Base-by-base conservation (phyloP, 768 basidiomycete species). In the Postia placenta region DNA sequence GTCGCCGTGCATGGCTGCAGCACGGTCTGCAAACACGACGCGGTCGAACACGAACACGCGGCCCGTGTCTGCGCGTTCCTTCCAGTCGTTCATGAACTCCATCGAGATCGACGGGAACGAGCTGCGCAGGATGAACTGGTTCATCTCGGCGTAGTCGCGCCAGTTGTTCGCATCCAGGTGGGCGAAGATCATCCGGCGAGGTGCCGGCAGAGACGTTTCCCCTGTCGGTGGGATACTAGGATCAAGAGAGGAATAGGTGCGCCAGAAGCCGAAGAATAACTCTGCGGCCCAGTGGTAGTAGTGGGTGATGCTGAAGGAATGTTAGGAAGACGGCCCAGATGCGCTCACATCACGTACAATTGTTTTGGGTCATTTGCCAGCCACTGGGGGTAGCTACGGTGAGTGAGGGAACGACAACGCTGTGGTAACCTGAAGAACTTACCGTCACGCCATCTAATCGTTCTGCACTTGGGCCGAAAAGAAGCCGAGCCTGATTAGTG, bases 211-310 rank as follows among this genome's bases (percentile, higher is more conserved):
- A 4, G 71, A 65, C 1, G 90, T 88, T 41, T 76, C 76, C 6
- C 90, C 92, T 39, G 74, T 67, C 0, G 77, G 55, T 2, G 80
- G 66, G 45, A 94, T 92, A 19, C 65, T 67, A 1, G 79, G 76
- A 62, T 93, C 91, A 11, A 95, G 71, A 2, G 88, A 82, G 27
- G 90, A 78, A 64, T 94, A 95, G 0, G 92, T 83, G 6, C 91
- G 78, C 93, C 93, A 95, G 57, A 94, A 79, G 35, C 93, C 93
- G 55, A 91, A 90, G 70, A 88, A 85, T 17, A 93, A 78, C 61
- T 97, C 93, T 3, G 93, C 92, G 26, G 86, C 80, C 80, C 88
- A 93, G 60, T 97, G 92, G 63, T 92, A 95, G 63, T 94, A 95
- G 66, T 95, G 92, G 1, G 86, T 87, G 48, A 95, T 76, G 67